Evolutionary conservation across 176 grass and related monocot species (phyloP), one percentile per base, ranked within the genome.

Genomic region (Triticum dicoccoides): DNA sequence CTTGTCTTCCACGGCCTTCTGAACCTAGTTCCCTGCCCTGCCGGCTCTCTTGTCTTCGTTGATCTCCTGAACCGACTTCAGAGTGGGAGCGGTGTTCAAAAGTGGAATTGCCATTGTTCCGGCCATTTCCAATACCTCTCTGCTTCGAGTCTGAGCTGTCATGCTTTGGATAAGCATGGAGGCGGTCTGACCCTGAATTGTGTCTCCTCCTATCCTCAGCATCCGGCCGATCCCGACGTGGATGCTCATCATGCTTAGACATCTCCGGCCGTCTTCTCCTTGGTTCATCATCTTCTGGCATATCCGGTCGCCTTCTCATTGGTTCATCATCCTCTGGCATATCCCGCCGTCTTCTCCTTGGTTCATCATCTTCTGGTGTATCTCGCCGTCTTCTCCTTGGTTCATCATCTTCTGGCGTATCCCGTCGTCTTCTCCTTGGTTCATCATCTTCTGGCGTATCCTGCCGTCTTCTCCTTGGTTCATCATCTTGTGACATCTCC

Each of bases 121-220:
- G 27, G 32, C 27, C 70, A 79, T 88, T 59, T 15, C 82, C 88
- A 2, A 13, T 52, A 61, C 80, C 76, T 65, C 32, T 87, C 51
- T 80, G n/a, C 61, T 73, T 92, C 61, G 75, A 87, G 69, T 92
- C 84, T 38, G 88, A 83, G 61, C 61, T 65, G 0, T 76, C 81
- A 80, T 87, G 68, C 61, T 73, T 95, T 56, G 73, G 74, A 82
- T 95, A 83, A 81, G 58, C 38, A 85, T 47, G 69, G 33, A 86
- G 67, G 58, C n/a, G 72, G 45, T 83, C 80, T 68, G 61, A 44
- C 32, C 37, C 58, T 52, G 88, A 85, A 86, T 87, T 44, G 42
- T 89, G 71, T 80, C 76, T 89, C 85, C 45, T 90, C 80, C 70
- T 86, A 84, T 85, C 94, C 39, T 81, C 75, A 84, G 83, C 64